Percentiles rank a stretch among this genome's conserved stretches.
Conservation (phyloP, 2,329 filamentous ascomycete species). For the Grosmannia huntii region DNA sequence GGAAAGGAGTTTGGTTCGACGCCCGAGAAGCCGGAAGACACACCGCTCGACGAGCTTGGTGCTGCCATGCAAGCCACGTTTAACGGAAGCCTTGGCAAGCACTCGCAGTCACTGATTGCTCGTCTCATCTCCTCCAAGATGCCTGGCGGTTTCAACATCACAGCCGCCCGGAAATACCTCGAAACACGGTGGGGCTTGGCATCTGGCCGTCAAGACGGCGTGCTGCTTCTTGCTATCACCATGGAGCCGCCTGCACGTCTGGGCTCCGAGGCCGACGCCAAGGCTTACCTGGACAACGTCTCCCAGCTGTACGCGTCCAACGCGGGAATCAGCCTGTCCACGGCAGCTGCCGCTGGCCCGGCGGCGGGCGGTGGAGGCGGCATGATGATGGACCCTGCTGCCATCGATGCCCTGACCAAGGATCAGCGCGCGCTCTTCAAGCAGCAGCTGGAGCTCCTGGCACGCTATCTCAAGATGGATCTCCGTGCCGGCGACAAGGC, state of each 20-base stretch:
- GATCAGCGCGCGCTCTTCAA: slow-evolving; percentile 95
- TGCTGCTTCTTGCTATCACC: slow-evolving; percentile 76
- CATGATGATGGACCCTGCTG: slow-evolving; percentile 99
- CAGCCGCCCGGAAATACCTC: slow-evolving; percentile 84
- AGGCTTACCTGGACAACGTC: slow-evolving; percentile 80
- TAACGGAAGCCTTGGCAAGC: slow-evolving; percentile 94
- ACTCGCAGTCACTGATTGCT: slow-evolving; percentile 84
- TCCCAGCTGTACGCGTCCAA: slow-evolving; percentile 78
- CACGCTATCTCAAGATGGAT: slow-evolving; percentile 93
- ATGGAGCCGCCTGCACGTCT: slow-evolving; percentile 85
- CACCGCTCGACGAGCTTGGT: slow-evolving; percentile 87
- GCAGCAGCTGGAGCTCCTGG: slow-evolving; percentile 91
- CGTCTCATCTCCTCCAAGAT: slow-evolving; percentile 97
- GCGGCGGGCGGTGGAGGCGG: slow-evolving; percentile 61
- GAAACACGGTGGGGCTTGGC: slow-evolving; percentile 88
- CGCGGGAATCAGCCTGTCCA: slow-evolving; percentile 72
- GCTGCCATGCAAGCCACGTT: slow-evolving; percentile 97
- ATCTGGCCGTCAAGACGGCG: slow-evolving; percentile 79
- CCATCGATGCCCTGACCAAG: slow-evolving; percentile 92
- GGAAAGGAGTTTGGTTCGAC: slow-evolving; percentile 98
- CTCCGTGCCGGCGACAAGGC: slow-evolving; percentile 94
- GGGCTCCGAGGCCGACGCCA: slow-evolving; percentile 80
- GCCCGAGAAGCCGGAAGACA: slow-evolving; percentile 96
- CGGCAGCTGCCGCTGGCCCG: slow-evolving; percentile 60
- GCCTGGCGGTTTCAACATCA: slow-evolving; percentile 99